Evolutionary conservation across 345 rosid genomes (phyloP).

Genomic region (Sonneratia alba): DNA sequence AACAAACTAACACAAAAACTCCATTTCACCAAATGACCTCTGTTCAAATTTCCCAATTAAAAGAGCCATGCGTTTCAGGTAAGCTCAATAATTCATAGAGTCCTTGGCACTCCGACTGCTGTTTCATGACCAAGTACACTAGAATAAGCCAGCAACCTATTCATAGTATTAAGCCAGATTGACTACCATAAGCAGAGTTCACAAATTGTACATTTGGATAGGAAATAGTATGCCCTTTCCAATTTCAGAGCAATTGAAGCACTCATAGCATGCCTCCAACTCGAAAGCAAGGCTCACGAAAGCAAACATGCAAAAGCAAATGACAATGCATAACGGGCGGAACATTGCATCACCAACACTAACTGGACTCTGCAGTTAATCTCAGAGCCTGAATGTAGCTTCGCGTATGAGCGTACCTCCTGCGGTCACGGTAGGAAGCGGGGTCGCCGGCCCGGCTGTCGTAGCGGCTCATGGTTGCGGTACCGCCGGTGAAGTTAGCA

Average conservation of each 20-base stretch:
- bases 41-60: not conserved
- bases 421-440: constrained; percentile 82
- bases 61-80: not conserved
- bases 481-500: not conserved
- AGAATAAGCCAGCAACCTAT: not conserved
- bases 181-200: not conserved
- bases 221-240: not conserved
- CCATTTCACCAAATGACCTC: not conserved
- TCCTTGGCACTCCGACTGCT: not conserved
- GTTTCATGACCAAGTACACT: not conserved
- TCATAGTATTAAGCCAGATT: not conserved
- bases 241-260: not conserved
- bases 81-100: not conserved
- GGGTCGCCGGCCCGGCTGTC: constrained; percentile 93
- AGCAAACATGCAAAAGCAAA: not conserved
- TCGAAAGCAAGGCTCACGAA: not conserved
- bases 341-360: not conserved
- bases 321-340: not conserved
- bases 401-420: constrained; percentile 36
- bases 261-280: not conserved
- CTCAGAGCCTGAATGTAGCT: not conserved
- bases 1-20: not conserved
- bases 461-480: constrained; percentile 69
- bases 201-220: not conserved
- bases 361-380: not conserved